Base-by-base conservation (phyloP, 1,284 basidiomycete genomes). In the Rhodotorula sp. region DNA sequence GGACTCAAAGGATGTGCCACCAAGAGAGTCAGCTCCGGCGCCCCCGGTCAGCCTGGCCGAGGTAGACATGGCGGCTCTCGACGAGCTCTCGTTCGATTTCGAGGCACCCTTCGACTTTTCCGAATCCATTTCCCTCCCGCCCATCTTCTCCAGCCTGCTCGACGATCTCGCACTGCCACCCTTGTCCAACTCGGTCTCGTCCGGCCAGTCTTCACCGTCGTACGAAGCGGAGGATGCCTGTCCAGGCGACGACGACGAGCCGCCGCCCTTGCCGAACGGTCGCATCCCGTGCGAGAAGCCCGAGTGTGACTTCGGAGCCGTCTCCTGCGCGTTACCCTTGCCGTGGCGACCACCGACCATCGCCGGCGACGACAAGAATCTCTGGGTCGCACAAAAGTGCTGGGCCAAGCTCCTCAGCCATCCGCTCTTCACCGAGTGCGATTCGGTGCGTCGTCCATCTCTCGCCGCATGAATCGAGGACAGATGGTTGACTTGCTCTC, bases 351-450 rank as follows among this genome's bases (percentile, higher is more conserved):
- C 75, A 21, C 69, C 71, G 10, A 61, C 70, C 0, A 25, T 27
- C 16, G 54, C 58, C 7, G 57, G 52, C 21, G 60, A 62, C 14
- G 70, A 68, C 55, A 71, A 72, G 66, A 55, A 77, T 49, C 46
- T 70, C 9, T 77, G 75, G 75, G 64, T 70, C 19, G 70, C 68
- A n/a, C 64, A 71, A 46, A 71, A 70, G 58, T 72, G 71, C 34
- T 77, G 75, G 75, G 73, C 71, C 8, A 77, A 77, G 59, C 56
- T 77, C 17, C 64, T 63, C 41, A 66, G 59, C 44, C 75, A 77
- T 34, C 75, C 75, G 44, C 48, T 75, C 34, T 77, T 75, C 41
- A 44, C 61, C 3, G 42, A 63, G n/a, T 72, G 74, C 60, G 61
- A 72, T 19, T 25, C 70, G 23, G 71, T 74, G 55, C 52, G 71